phyloP scores from a whole-genome alignment of 169 alveolate genomes.

The Cytauxzoon felis region DNA sequence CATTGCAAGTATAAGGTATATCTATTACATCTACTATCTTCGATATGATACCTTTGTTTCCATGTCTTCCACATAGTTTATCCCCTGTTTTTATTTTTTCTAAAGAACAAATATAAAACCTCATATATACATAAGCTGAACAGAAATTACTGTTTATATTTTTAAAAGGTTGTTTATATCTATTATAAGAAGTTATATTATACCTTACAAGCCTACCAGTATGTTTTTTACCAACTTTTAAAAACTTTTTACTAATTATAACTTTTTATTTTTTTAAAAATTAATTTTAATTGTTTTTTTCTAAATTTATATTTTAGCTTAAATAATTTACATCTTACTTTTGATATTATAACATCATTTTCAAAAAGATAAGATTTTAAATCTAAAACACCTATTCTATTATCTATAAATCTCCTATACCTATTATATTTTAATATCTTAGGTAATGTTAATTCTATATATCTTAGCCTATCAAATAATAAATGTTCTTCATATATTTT shows the following conservation, averaged over 20 bases:
- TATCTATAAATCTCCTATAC: not conserved
- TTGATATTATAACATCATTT: not conserved
- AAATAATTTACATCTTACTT: too few species aligned
- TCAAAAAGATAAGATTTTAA: not conserved
- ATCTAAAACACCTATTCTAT: not conserved
- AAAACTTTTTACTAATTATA: not conserved
- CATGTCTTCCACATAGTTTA: conserved; percentile 60
- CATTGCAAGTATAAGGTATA: conserved; percentile 32
- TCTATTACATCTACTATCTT: conserved; percentile 26
- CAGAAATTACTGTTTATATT: not conserved
- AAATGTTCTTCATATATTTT: not conserved
- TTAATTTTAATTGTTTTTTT: not conserved
- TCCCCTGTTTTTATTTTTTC: conserved; percentile 47
- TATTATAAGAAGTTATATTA: not conserved
- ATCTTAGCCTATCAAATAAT: not conserved
- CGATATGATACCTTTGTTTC: conserved; percentile 51
- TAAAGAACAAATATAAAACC: conserved; percentile 19
- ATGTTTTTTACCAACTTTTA: conserved; percentile 2
- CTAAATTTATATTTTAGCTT: too few species aligned
- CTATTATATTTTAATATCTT: too few species aligned
- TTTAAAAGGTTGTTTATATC: too few species aligned
- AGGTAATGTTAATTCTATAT: not conserved
- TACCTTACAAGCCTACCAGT: not conserved
- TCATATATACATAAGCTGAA: conserved; percentile 15
- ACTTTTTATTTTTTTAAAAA: not conserved